Conservation (phyloP, 1,284 basidiomycete species). For the Vanrija sp. region DNA sequence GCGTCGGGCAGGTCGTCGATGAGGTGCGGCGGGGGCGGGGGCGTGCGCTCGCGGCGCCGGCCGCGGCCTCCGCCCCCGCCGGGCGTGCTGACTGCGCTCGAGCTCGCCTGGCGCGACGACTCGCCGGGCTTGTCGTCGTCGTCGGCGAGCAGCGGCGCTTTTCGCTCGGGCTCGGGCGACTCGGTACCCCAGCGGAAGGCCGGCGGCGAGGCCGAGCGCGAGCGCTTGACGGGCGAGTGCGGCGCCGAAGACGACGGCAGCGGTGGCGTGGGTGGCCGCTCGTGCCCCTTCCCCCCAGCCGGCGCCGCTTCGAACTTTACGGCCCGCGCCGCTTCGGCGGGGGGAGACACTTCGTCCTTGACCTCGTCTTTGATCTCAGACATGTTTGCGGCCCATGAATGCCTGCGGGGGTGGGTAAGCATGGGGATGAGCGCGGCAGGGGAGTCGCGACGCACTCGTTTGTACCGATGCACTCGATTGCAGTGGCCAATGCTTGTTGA, state of each 20-base stretch:
- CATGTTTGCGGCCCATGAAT: neutral
- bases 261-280: no score
- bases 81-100: neutral
- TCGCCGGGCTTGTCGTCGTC: neutral
- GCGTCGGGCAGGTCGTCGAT: conserved; percentile 74
- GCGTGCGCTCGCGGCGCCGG: neutral
- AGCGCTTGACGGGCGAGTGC: no score
- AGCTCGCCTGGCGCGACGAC: neutral
- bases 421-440: neutral
- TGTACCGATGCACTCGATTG: neutral
- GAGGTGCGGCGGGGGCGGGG: conserved; percentile 47
- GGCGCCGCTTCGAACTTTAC: no score
- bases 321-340: no score
- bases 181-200: no score
- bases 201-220: no score
- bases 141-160: neutral
- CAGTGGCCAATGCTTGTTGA: neutral
- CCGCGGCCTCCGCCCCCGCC: neutral
- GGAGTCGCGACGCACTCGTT: neutral
- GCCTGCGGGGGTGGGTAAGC: neutral
- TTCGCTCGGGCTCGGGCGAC: neutral
- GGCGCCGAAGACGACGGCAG: no score
- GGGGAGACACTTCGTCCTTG: neutral
- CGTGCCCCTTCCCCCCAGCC: no score
- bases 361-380: neutral